A percentile compares a stretch with the other conserved stretches of the same genome.
Evolutionary conservation across 306 rosid genomes (phyloP).

Genomic region (Rubus parviflorus): DNA sequence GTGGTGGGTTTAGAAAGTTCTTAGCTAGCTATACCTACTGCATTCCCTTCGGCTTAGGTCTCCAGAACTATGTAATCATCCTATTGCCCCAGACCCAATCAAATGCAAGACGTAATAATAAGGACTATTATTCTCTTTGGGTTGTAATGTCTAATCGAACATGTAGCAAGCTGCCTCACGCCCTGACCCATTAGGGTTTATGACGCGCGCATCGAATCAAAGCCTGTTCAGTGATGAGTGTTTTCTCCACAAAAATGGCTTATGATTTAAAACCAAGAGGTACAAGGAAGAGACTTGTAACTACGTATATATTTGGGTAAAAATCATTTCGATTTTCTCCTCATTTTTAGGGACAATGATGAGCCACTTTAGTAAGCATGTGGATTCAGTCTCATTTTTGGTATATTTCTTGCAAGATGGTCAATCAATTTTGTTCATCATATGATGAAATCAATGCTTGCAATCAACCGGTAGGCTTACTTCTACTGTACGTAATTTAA

Average conservation of each 20-base stretch:
- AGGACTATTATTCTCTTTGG: not conserved
- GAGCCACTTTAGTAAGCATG: not conserved
- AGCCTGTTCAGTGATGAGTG: not conserved
- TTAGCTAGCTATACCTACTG: conserved; percentile 1
- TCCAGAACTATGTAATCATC: not conserved
- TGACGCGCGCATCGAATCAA: not conserved
- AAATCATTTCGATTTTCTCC: not conserved
- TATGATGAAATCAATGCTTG: not conserved
- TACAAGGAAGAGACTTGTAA: not conserved
- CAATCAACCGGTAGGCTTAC: not conserved
- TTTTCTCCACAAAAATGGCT: not conserved
- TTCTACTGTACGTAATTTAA: no score
- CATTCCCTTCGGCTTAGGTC: not conserved
- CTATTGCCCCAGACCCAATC: conserved; percentile 4
- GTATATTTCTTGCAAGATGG: conserved; percentile 4
- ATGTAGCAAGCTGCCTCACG: not conserved
- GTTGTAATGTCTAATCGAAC: conserved; percentile 13
- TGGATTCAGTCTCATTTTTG: not conserved
- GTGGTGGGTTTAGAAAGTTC: conserved; percentile 25
- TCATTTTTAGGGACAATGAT: not conserved
- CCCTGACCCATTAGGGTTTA: not conserved
- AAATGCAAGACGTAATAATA: not conserved
- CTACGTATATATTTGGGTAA: not conserved
- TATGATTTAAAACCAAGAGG: not conserved
- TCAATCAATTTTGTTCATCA: not conserved